These are phyloP conservation scores for Boletus mariae DNA, from an alignment of 1,284 basidiomycete genomes.

Conservation along the genomic window DNA sequence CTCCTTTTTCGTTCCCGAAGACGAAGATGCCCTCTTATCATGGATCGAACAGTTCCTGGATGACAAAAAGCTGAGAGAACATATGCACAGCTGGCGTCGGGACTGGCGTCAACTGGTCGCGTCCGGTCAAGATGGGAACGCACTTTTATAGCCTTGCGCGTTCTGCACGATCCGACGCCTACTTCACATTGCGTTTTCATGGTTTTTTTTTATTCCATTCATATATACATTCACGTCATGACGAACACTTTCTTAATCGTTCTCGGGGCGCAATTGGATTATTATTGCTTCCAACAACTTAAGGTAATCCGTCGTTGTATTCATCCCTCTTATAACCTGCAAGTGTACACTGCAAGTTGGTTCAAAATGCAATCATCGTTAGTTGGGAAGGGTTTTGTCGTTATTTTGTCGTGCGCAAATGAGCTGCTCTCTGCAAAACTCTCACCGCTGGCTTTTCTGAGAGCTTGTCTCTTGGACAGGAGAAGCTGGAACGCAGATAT, in stretches of 20 bases:
- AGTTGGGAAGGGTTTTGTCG: background rate
- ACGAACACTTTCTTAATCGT: slow-evolving; percentile 23
- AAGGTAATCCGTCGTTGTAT: slow-evolving; percentile 31
- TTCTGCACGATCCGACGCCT: background rate
- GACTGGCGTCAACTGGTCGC: slow-evolving; percentile 72
- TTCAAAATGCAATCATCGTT: slow-evolving; percentile 12
- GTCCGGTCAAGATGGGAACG: slow-evolving; percentile 59
- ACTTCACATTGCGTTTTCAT: slow-evolving; percentile 10
- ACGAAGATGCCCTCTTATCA: slow-evolving; percentile 73
- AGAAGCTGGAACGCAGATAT: too few species aligned
- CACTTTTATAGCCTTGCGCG: slow-evolving; percentile 49
- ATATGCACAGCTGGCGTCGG: slow-evolving; percentile 66
- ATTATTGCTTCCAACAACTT: slow-evolving; percentile 25
- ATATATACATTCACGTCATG: slow-evolving; percentile 24
- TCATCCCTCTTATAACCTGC: slow-evolving; percentile 13
- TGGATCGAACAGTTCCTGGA: slow-evolving; percentile 79
- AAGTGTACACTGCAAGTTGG: slow-evolving; percentile 22
- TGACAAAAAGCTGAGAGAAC: slow-evolving; percentile 65
- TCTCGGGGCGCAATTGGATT: slow-evolving; percentile 19
- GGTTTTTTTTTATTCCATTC: slow-evolving; percentile 22
- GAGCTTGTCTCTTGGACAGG: too few species aligned
- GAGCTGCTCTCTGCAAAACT: background rate
- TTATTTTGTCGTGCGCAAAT: background rate
- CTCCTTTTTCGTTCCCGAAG: slow-evolving; percentile 88
- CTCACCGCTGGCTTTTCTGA: too few species aligned